Percentiles rank a stretch among this genome's conserved stretches.
Conservation (phyloP, 2,329 filamentous ascomycete species). For the Aspergillus sp. region DNA sequence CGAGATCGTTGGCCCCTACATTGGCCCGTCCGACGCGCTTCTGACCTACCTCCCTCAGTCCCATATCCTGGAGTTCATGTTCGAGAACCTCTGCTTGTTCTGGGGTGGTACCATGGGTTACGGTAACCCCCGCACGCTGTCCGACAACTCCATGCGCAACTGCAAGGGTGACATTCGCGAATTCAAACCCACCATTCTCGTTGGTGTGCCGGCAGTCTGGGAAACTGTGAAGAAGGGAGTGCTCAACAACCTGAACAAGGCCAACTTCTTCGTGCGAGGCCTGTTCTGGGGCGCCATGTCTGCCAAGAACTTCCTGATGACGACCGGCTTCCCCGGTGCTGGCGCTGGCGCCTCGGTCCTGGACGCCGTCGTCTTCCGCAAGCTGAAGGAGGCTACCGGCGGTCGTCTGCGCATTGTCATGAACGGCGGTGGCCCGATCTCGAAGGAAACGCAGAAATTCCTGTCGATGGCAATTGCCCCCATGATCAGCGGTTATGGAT, state of each 20-base stretch:
- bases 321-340: constrained; percentile 49
- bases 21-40: constrained; percentile 74
- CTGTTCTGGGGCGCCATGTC: constrained; percentile 73
- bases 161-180: constrained; percentile 93
- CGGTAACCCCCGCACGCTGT: constrained; percentile 83
- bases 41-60: constrained; percentile 91
- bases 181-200: constrained; percentile 82
- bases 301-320: constrained; percentile 61
- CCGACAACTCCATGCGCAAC: constrained; percentile 81
- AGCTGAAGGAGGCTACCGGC: constrained; percentile 86
- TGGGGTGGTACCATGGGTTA: constrained; percentile 93
- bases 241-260: constrained; percentile 70
- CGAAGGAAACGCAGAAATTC: constrained; percentile 84
- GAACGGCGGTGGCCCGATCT: constrained; percentile 90
- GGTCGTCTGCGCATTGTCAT: constrained; percentile 84
- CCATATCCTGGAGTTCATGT: constrained; percentile 94
- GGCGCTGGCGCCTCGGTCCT: constrained; percentile 62
- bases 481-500: constrained; percentile 90
- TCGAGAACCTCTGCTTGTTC: constrained; percentile 87
- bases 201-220: constrained; percentile 96
- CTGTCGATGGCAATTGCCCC: constrained; percentile 89
- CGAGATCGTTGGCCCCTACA: constrained; percentile 71
- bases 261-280: constrained; percentile 67
- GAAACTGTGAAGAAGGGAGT: constrained; percentile 97
- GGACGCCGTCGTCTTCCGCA: constrained; percentile 84